Percentiles rank a stretch among this genome's conserved stretches.
Evolutionary conservation across 2,329 filamentous ascomycete genomes (phyloP).

Genomic region (Cladosporium austrohemisphaericum): DNA sequence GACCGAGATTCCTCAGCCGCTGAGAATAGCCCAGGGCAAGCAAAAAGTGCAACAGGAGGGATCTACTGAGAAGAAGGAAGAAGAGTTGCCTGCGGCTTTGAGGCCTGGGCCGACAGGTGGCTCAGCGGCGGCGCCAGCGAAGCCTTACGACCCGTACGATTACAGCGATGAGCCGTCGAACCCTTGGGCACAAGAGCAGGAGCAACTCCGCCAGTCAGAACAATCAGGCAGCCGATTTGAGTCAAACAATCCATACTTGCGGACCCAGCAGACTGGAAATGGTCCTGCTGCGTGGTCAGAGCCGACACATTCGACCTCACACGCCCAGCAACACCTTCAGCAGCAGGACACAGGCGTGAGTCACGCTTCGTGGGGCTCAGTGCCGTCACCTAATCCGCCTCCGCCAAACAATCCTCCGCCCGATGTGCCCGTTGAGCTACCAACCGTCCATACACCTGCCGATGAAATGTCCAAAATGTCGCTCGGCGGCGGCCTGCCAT

Average conservation of each 20-base stretch:
- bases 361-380: constrained; percentile 4
- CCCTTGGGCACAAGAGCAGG: constrained; percentile 22
- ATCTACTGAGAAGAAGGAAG: constrained; percentile 17
- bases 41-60: constrained; percentile 20
- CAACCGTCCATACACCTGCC: constrained; percentile 39
- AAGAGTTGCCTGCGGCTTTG: constrained; percentile 27
- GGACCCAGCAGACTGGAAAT: constrained; percentile 7
- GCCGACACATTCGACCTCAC: background rate
- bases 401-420: constrained; percentile 21
- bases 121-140: constrained; percentile 15
- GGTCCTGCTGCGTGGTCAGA: constrained; percentile 7
- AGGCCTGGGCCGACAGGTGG: constrained; percentile 25
- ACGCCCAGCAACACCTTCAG: constrained; percentile 6
- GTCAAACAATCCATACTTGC: constrained; percentile 43
- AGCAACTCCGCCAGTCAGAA: background rate
- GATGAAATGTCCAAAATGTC: constrained; percentile 39
- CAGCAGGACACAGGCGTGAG: constrained; percentile 1
- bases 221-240: constrained; percentile 26
- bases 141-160: constrained; percentile 20
- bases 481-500: constrained; percentile 24
- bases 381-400: constrained; percentile 15
- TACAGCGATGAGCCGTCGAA: constrained; percentile 24
- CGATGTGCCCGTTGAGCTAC: constrained; percentile 38
- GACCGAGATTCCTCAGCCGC: constrained; percentile 27
- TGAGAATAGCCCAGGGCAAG: constrained; percentile 26